Percentiles rank a stretch among this genome's conserved stretches.
Conservation (phyloP, 257 asterid species). For the Perilla frutescens region DNA sequence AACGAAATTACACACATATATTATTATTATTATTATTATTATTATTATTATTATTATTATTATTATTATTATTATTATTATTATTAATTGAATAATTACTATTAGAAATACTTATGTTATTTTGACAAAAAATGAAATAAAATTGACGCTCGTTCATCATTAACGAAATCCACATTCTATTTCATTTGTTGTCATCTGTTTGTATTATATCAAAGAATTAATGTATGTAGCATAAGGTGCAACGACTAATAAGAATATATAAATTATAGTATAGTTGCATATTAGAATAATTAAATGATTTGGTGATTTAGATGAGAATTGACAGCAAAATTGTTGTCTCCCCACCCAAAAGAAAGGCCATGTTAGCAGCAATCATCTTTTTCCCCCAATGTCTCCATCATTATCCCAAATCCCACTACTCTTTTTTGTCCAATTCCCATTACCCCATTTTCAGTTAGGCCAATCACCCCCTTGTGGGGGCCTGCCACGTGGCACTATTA, state of each 20-base stretch:
- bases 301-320: conserved; percentile 26
- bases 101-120: no score
- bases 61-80: no score
- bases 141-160: no score
- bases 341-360: conserved; percentile 47
- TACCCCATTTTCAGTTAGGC: background rate
- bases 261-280: background rate
- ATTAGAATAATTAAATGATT: background rate
- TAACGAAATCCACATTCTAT: no score
- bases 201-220: background rate
- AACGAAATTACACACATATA: no score
- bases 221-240: no score
- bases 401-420: conserved; percentile 27
- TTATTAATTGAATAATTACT: no score
- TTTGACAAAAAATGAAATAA: no score
- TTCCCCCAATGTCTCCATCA: conserved; percentile 34
- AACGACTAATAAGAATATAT: no score
- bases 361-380: conserved; percentile 51
- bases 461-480: conserved; percentile 16
- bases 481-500: conserved; percentile 32
- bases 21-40: no score
- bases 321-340: conserved; percentile 50
- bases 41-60: no score
- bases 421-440: conserved; percentile 30
- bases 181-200: no score